These are phyloP conservation scores for Naematelia aurantialba DNA, from an alignment of 768 basidiomycete species.

Conservation along the genomic window DNA sequence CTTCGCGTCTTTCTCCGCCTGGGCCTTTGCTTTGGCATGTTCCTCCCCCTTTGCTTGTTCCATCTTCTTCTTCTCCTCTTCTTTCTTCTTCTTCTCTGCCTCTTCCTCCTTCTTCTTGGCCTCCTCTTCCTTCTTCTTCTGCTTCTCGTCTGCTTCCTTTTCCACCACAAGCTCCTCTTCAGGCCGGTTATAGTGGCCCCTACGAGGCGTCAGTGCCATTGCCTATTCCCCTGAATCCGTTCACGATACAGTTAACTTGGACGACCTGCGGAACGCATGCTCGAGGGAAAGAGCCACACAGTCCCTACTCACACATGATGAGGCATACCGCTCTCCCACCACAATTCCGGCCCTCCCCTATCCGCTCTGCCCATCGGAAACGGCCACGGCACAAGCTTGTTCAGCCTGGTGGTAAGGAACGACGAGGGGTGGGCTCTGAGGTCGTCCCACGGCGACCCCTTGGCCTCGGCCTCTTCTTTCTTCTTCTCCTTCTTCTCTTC, in stretches of 20 bases:
- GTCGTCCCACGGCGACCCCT: slow-evolving; percentile 41
- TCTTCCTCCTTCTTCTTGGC: slow-evolving; percentile 17
- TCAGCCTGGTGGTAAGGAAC: slow-evolving; percentile 40
- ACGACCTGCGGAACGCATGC: too few relatives aligned
- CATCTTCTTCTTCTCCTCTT: slow-evolving; percentile 22
- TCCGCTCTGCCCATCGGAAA: slow-evolving; percentile 40
- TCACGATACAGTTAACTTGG: too few relatives aligned
- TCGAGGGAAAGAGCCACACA: too few relatives aligned
- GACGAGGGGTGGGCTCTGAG: slow-evolving; percentile 39
- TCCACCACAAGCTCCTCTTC: slow-evolving; percentile 17
- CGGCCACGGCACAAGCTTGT: slow-evolving; percentile 37
- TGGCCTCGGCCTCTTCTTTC: slow-evolving; percentile 23
- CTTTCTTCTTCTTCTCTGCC: slow-evolving; percentile 23
- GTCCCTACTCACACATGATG: slow-evolving; percentile 42
- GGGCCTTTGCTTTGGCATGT: slow-evolving; percentile 6
- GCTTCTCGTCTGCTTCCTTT: slow-evolving; percentile 20
- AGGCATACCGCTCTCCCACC: slow-evolving; percentile 47
- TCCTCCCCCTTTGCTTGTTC: slow-evolving; percentile 20
- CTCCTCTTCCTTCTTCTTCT: slow-evolving; percentile 18
- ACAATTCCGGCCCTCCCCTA: slow-evolving; percentile 26
- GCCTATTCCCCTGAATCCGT: too few relatives aligned
- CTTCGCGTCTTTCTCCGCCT: slow-evolving; percentile 18
- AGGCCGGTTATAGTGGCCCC: slow-evolving; percentile 42
- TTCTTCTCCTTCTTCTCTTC: slow-evolving; percentile 19
- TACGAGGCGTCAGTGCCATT: too few relatives aligned